phyloP scores from a whole-genome alignment of 2,329 filamentous ascomycete genomes.

The Neopestalotiopsis sp. region DNA sequence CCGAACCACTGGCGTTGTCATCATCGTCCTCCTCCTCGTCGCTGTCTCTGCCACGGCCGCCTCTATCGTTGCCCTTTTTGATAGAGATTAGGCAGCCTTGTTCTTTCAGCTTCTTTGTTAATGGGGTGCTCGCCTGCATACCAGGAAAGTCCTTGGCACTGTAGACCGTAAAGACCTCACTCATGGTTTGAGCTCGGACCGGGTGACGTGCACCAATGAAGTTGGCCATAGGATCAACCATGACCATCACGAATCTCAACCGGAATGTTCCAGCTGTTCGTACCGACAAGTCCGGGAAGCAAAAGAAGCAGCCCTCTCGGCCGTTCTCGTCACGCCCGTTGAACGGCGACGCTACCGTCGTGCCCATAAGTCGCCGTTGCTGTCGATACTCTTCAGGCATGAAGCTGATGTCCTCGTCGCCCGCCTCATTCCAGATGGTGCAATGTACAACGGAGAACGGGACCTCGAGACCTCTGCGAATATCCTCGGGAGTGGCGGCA shows the following conservation, averaged over 20 bases:
- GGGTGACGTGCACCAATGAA: slow-evolving; percentile 57
- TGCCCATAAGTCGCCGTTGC: slow-evolving; percentile 80
- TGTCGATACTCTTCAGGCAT: slow-evolving; percentile 76
- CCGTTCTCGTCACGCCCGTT: slow-evolving; percentile 77
- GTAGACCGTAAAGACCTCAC: slow-evolving; percentile 78
- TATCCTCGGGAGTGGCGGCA: slow-evolving; percentile 59
- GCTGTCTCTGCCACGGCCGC: slow-evolving; percentile 37
- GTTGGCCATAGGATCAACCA: slow-evolving; percentile 69
- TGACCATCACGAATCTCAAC: slow-evolving; percentile 75
- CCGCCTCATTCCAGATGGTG: slow-evolving; percentile 74
- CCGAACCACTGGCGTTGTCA: slow-evolving; percentile 24
- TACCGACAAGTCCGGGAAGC: slow-evolving; percentile 82
- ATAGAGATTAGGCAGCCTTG: slow-evolving; percentile 86
- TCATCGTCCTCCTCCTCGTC: slow-evolving; percentile 52
- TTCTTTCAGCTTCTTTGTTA: slow-evolving; percentile 77
- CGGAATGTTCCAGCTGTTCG: slow-evolving; percentile 78
- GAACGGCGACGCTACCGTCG: slow-evolving; percentile 77
- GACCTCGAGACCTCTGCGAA: slow-evolving; percentile 57
- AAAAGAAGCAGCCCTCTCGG: slow-evolving; percentile 81
- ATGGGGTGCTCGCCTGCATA: slow-evolving; percentile 77
- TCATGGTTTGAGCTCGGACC: slow-evolving; percentile 60
- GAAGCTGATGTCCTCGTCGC: slow-evolving; percentile 70
- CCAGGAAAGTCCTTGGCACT: slow-evolving; percentile 87
- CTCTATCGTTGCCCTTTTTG: slow-evolving; percentile 82
- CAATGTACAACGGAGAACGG: slow-evolving; percentile 77